These are phyloP conservation scores for Silene uniflora DNA, from an alignment of 148 eudicot genomes.

Conservation along the genomic window DNA sequence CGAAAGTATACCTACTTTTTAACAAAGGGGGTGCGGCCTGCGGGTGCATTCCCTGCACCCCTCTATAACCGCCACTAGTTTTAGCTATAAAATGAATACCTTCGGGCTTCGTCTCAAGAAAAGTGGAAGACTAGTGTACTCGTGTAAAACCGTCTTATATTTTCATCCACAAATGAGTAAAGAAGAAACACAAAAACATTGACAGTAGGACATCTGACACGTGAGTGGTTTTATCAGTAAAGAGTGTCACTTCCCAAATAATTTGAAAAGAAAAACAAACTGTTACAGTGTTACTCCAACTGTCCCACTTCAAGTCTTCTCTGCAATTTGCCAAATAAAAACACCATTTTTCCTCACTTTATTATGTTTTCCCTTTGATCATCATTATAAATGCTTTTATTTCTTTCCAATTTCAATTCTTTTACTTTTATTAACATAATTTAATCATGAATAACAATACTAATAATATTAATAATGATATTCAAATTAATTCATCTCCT, in stretches of 20 bases:
- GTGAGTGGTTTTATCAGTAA: neutral
- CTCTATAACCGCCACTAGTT: too few relatives aligned
- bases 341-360: neutral
- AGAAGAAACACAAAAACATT: too few relatives aligned
- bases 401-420: neutral
- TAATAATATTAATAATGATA: neutral
- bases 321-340: constrained; percentile 8
- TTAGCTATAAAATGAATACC: too few relatives aligned
- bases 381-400: neutral
- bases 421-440: neutral
- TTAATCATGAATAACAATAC: constrained; percentile 23
- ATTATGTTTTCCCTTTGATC: neutral
- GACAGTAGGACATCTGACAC: neutral
- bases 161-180: too few relatives aligned
- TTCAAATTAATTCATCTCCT: constrained; percentile 32
- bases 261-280: neutral
- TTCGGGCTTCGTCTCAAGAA: too few relatives aligned
- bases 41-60: too few relatives aligned
- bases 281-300: neutral
- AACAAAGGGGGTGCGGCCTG: too few relatives aligned
- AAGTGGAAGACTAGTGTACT: too few relatives aligned
- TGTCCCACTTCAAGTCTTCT: constrained; percentile 2
- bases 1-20: too few relatives aligned
- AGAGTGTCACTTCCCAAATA: neutral
- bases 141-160: too few relatives aligned